Percentiles rank a stretch among this genome's conserved stretches.
phyloP scores from a whole-genome alignment of 371 early-diverging fungal species.

The Lichtheimia ramosa region DNA sequence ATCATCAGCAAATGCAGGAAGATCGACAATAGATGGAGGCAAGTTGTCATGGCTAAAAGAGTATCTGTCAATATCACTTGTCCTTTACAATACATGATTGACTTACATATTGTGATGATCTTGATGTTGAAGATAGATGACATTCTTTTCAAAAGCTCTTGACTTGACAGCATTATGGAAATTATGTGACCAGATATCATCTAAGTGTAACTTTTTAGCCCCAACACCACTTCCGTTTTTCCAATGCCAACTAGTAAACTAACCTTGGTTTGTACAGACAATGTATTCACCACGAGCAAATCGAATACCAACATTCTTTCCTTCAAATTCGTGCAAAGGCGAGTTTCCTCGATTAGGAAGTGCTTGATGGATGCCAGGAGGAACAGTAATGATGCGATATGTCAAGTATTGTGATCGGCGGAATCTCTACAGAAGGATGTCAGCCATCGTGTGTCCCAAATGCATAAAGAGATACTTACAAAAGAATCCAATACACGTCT shows the following conservation, averaged over 20 bases:
- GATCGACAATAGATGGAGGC: conserved; percentile 38
- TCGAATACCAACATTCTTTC: conserved; percentile 49
- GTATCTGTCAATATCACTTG: background rate
- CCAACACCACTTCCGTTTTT: background rate
- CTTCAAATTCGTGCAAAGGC: conserved; percentile 49
- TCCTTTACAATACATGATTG: conserved; percentile 6
- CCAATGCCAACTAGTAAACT: background rate
- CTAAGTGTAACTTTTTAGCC: conserved; percentile 10
- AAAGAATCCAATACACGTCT: conserved; percentile 39
- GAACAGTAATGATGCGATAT: conserved; percentile 43
- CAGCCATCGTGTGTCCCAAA: background rate
- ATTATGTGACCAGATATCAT: conserved; percentile 51
- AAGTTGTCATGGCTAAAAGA: conserved; percentile 32
- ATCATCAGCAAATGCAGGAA: conserved; percentile 38
- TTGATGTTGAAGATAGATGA: conserved; percentile 43
- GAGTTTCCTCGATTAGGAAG: conserved; percentile 42
- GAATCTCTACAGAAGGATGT: conserved; percentile 25
- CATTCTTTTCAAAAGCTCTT: conserved; percentile 30
- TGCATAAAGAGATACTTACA: conserved; percentile 20
- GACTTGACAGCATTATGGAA: conserved; percentile 48
- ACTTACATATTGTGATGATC: conserved; percentile 43
- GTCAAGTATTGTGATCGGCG: conserved; percentile 37
- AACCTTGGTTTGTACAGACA: conserved; percentile 51
- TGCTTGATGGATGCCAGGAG: conserved; percentile 31
- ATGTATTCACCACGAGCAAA: conserved; percentile 48